Evolutionary conservation across 2,329 filamentous ascomycete genomes (phyloP), one percentile per base, ranked within the genome.

Genomic region (Ceratocystis variospora): DNA sequence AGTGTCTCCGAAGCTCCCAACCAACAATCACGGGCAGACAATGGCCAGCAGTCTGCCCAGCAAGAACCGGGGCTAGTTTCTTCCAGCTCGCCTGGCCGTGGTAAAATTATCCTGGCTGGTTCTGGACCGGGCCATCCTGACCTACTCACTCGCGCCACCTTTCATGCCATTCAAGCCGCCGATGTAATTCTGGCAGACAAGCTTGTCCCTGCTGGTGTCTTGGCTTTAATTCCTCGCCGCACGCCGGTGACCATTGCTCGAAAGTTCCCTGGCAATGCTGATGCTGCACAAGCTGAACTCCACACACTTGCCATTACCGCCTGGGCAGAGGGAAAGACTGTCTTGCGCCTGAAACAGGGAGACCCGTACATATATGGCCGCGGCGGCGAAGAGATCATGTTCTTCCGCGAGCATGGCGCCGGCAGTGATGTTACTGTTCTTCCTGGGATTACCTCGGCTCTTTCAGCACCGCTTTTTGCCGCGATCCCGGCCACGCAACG

Each of bases 211-310:
- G 81, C 89, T 0, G 85, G 88, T 6, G 90, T 99, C 2, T 80
- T 99, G 8, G 89, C 93, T 70, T 83, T 99, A 17, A 88, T 97
- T 66, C 94, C 94, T 1, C 89, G 94, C 45, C 85, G 93, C 65
- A 96, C 92, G 7, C 87, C 88, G 8, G 87, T 97, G 12, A 86
- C 90, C 71, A 99, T 99, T 71, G 93, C 94, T 3, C 88, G 92
- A 72, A 99, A 99, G 75, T 99, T 99, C 76, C 94, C 94, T 0
- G 94, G 94, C 25, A 97, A 99, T 75, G 94, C 94, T 50, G 94
- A 99, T 71, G 85, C 85, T 57, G 94, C 94, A 0, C 94, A 99
- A 74, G 86, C 92, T 72, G 94, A 99, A 75, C 84, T 99, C 3
- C 82, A 96, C 2, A 81, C 86, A 64, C 81, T 90, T 71, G 94